A percentile compares a stretch with the other conserved stretches of the same genome.
phyloP scores from a whole-genome alignment of 2,329 filamentous ascomycete genomes.

The Cryphonectria parasitica region DNA sequence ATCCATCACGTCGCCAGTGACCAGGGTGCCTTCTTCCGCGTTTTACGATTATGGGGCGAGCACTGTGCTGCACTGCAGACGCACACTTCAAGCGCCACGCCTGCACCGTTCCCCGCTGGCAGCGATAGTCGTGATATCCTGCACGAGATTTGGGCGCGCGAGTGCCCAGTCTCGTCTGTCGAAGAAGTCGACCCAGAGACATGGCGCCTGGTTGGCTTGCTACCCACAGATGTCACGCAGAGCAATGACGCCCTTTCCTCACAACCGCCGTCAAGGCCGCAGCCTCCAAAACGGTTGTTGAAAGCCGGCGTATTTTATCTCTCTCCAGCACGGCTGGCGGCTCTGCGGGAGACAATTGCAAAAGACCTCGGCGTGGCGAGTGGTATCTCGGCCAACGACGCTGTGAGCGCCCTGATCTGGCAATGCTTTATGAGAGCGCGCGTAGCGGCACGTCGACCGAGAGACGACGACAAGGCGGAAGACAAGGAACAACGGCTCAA shows the following conservation, averaged over 20 bases:
- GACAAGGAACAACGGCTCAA: slow-evolving; percentile 1
- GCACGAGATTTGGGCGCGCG: slow-evolving; percentile 20
- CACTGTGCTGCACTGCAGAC: slow-evolving; percentile 19
- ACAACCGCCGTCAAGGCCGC: not conserved
- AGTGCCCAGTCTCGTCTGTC: slow-evolving; percentile 3
- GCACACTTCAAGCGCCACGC: not conserved
- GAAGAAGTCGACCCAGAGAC: slow-evolving; percentile 5
- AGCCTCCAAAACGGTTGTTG: not conserved
- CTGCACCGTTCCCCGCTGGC: slow-evolving; percentile 5
- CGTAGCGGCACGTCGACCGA: not conserved
- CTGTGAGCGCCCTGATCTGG: slow-evolving; percentile 31
- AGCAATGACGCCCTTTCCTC: not conserved
- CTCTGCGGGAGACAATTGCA: slow-evolving; percentile 9
- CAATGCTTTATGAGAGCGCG: slow-evolving; percentile 23
- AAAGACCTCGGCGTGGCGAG: not conserved
- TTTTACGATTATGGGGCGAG: slow-evolving; percentile 26
- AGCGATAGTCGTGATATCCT: slow-evolving; percentile 22
- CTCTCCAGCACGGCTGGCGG: slow-evolving; percentile 12
- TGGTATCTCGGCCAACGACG: slow-evolving; percentile 25
- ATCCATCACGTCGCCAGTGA: slow-evolving; percentile 25
- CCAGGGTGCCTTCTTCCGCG: slow-evolving; percentile 10
- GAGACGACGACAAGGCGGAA: not conserved
- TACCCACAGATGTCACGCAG: not conserved
- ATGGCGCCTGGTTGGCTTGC: slow-evolving; percentile 6
- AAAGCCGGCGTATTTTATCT: slow-evolving; percentile 29